Evolutionary conservation across 495 filamentous ascomycete genomes (phyloP).

Genomic region (Neurospora sp.): DNA sequence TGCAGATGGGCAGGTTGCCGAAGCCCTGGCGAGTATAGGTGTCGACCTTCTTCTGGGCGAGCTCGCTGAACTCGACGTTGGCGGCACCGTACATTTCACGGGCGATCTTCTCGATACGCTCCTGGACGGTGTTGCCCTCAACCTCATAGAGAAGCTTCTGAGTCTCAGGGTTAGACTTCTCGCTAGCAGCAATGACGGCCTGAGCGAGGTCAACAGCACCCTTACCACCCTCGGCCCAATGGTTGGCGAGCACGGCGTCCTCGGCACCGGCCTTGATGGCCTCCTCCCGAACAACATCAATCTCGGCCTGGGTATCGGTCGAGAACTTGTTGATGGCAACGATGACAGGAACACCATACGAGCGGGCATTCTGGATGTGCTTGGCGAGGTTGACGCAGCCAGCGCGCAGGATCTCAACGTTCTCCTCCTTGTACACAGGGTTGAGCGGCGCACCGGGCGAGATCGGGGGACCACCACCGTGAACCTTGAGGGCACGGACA

Average conservation of each 20-base stretch:
- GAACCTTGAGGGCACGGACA: slow-evolving; percentile 89
- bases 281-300: slow-evolving; percentile 79
- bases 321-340: slow-evolving; percentile 95
- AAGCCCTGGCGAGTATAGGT: slow-evolving; percentile 89
- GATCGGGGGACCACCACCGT: slow-evolving; percentile 90
- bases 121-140: slow-evolving; percentile 62
- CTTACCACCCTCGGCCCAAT: slow-evolving; percentile 93
- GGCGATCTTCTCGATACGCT: slow-evolving; percentile 86
- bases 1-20: slow-evolving; percentile 84
- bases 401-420: slow-evolving; percentile 76
- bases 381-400: slow-evolving; percentile 92
- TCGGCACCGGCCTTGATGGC: slow-evolving; percentile 86
- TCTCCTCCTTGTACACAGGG: slow-evolving; percentile 85
- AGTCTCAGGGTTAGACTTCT: slow-evolving; percentile 60
- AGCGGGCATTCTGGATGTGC: slow-evolving; percentile 79
- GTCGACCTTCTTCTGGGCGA: slow-evolving; percentile 92
- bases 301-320: slow-evolving; percentile 88
- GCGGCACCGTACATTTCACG: slow-evolving; percentile 89
- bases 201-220: slow-evolving; percentile 86
- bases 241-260: slow-evolving; percentile 87
- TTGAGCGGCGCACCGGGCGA: slow-evolving; percentile 70
- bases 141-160: slow-evolving; percentile 83
- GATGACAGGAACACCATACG: slow-evolving; percentile 89
- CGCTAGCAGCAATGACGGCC: slow-evolving; percentile 70
- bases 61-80: slow-evolving; percentile 84